phyloP scores from a whole-genome alignment of 2,329 filamentous ascomycete species.

The Mycosphaerelloides madeirae region DNA sequence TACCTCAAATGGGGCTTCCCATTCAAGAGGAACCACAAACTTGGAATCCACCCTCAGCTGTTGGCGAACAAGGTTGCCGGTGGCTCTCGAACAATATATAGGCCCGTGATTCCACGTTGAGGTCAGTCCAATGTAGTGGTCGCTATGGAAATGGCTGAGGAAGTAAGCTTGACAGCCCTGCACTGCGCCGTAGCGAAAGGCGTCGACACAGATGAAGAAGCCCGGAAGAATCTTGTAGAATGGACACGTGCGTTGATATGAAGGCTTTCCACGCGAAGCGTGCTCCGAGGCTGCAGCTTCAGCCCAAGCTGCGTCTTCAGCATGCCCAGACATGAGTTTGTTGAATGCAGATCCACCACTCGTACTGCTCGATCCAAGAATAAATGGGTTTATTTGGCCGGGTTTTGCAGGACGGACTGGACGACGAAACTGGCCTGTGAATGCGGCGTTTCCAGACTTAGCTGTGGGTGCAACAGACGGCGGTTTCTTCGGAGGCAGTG shows the following conservation, averaged over 20 bases:
- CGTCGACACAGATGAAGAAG: constrained; percentile 89
- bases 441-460: constrained; percentile 17
- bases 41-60: constrained; percentile 81
- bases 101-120: constrained; percentile 86
- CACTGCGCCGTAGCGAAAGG: constrained; percentile 90
- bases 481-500: constrained; percentile 41
- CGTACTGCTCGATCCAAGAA: constrained; percentile 42
- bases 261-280: constrained; percentile 74
- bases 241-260: constrained; percentile 85
- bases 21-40: constrained; percentile 80
- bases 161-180: constrained; percentile 93
- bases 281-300: constrained; percentile 75
- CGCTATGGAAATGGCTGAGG: constrained; percentile 94
- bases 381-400: constrained; percentile 75
- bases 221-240: constrained; percentile 98
- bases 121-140: constrained; percentile 91
- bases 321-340: constrained; percentile 87
- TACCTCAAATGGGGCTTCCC: constrained; percentile 73
- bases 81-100: constrained; percentile 93
- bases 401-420: constrained; percentile 65
- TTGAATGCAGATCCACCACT: constrained; percentile 69
- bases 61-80: constrained; percentile 79
- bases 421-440: constrained; percentile 58
- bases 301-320: constrained; percentile 86
- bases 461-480: constrained; percentile 9